Evolutionary conservation across 2,329 filamentous ascomycete species (phyloP).

Genomic region (Xylaria sp.): DNA sequence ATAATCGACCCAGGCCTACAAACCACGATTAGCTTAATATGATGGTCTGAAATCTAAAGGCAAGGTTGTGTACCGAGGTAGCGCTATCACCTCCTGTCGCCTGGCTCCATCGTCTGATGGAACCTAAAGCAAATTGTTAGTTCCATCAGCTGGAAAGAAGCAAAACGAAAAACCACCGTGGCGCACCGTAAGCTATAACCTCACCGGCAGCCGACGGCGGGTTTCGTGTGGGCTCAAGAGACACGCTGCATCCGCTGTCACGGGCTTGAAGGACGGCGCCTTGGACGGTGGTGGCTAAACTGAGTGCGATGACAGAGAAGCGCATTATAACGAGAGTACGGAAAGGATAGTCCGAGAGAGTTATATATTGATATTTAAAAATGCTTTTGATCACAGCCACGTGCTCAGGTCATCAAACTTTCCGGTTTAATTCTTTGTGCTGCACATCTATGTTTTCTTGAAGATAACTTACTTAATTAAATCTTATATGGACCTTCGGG

Average conservation of each 20-base stretch:
- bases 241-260: conserved; percentile 21
- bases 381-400: neutral
- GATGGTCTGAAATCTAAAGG: neutral
- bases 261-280: neutral
- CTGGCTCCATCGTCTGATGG: conserved; percentile 7
- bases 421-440: neutral
- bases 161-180: no score
- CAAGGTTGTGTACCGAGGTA: conserved; percentile 4
- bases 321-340: neutral
- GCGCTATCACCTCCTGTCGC: neutral
- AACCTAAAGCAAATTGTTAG: conserved; percentile 2
- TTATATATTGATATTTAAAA: neutral
- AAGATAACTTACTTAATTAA: neutral
- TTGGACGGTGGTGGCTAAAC: conserved; percentile 6
- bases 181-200: conserved; percentile 11
- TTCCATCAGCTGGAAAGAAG: neutral
- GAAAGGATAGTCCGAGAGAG: neutral
- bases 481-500: neutral
- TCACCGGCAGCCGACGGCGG: neutral
- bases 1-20: conserved; percentile 14
- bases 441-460: neutral
- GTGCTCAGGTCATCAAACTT: no score
- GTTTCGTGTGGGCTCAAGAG: conserved; percentile 6
- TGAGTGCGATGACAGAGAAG: conserved; percentile 13
- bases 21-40: neutral